Evolutionary conservation across 1,139 yeast genomes (phyloP), one percentile per base, ranked within the genome.

Genomic region (Saccharomycopsis hybrid): DNA sequence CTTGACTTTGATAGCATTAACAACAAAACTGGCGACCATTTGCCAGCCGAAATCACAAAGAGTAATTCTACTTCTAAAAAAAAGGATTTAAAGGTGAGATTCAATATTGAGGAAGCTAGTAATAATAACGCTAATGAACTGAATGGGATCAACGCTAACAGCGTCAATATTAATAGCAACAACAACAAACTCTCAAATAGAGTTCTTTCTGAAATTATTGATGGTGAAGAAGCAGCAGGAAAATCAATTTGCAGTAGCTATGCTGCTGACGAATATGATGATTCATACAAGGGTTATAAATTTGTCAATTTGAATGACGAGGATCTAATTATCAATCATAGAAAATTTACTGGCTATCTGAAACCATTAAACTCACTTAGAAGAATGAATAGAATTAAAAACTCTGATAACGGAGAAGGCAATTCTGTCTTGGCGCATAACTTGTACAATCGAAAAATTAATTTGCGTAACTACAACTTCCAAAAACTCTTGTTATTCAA

Each of bases 381-480:
- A 39, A 29, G 52, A 32, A 44, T 52, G 46, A 52, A 52, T 30
- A 27, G 55, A 36, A 50, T 45, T 24, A 52, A 50, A 32, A 47
- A 32, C 27, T 44, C 49, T 9, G 47, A 46, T 31, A 33, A 29
- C 36, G 31, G 36, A 8, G 53, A 52, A 11, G 54, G 54, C n/a
- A 44, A 50, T 25, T 24, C 41, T 11, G 18, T 24, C n/a, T 45
- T 51, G 43, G 54, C 54, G 2, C 43, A 51, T 33, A 47, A 47
- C 31, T 42, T 52, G 41, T 52, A 47, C 41, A 51, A 47, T 32
- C 50, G 44, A 33, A 52, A 51, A 31, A 46, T 53, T 13, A 53
- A 53, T 45, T 46, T 53, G 27, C 35, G 56, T 36, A 50, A 46
- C 35, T 53, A 46, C 38, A 42, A 43, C 29, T 53, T 43, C 49